These are phyloP conservation scores for Fagopyrum homotropicum DNA, from an alignment of 148 eudicot species.

Conservation along the genomic window DNA sequence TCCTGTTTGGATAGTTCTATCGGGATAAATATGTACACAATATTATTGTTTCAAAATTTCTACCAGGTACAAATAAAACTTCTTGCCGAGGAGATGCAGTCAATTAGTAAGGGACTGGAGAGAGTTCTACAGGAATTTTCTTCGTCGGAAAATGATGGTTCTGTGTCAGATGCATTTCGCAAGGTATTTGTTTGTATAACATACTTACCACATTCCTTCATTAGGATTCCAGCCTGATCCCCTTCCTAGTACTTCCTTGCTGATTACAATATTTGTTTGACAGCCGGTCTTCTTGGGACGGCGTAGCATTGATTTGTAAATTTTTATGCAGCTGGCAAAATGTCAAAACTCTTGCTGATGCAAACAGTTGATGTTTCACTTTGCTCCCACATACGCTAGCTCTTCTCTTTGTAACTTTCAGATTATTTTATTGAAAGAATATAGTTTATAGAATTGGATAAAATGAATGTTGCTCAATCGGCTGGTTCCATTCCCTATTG, in stretches of 20 bases:
- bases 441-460: too few relatives aligned
- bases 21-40: slow-evolving; percentile 1
- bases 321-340: neutral
- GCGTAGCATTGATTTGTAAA: neutral
- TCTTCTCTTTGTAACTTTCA: neutral
- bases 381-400: neutral
- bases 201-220: neutral
- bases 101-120: slow-evolving; percentile 86
- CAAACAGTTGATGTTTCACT: neutral
- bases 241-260: neutral
- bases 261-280: neutral
- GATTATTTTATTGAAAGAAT: too few relatives aligned
- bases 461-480: too few relatives aligned
- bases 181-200: slow-evolving; percentile 30
- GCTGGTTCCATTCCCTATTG: too few relatives aligned
- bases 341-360: neutral
- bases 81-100: slow-evolving; percentile 90
- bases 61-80: slow-evolving; percentile 67
- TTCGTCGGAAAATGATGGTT: slow-evolving; percentile 67
- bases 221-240: neutral
- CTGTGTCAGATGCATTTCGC: slow-evolving; percentile 49
- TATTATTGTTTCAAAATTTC: slow-evolving; percentile 2
- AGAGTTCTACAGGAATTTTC: slow-evolving; percentile 67
- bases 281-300: neutral
- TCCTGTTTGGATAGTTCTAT: neutral